Evolutionary conservation across 2,329 filamentous ascomycete genomes (phyloP), one percentile per base, ranked within the genome.

Genomic region (Ceratocystis colombiana): DNA sequence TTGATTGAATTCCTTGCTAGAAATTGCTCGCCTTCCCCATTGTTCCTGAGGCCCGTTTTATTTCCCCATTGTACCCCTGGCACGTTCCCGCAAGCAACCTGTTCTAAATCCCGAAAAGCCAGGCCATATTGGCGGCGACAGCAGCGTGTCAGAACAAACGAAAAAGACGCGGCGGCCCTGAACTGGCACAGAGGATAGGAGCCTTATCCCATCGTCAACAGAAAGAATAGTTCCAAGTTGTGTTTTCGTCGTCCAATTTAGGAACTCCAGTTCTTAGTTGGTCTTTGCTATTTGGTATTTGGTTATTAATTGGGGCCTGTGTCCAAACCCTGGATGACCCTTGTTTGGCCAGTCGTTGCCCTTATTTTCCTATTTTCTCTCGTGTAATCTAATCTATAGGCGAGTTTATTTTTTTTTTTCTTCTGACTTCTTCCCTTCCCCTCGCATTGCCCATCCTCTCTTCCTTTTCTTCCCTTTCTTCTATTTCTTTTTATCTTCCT

Each of bases 311-410:
- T 67, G 65, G 50, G 61, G 61, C 61, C 65, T 50, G 55, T 30
- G 61, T 64, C 37, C 28, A 59, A 41, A 20, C 12, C 57, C 59
- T 65, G 17, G 57, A 63, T 62, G 63, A 63, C 48, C 63, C 66
- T 64, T 62, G 53, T 41, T 44, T 46, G 55, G 50, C 66, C 59
- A 68, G 64, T 62, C 50, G 67, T 64, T 62, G 66, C 59, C 46
- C 30, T 67, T 61, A 59, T 66, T 68, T 64, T 45, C 67, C 68
- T 50, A 67, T 62, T 64, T 66, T 69, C 65, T 41, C 67, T 68
- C 61, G 33, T 30, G 61, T 48, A 67, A 61, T 62, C 57, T 66
- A 63, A 65, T 59, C 45, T 50, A 62, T 25, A 53, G 48, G 48
- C 48, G n/a, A 53, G 48, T 53, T 53, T 53, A 0, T 17, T 53